Evolutionary conservation across 2,329 filamentous ascomycete genomes (phyloP).

Genomic region (Cadophora sp.): DNA sequence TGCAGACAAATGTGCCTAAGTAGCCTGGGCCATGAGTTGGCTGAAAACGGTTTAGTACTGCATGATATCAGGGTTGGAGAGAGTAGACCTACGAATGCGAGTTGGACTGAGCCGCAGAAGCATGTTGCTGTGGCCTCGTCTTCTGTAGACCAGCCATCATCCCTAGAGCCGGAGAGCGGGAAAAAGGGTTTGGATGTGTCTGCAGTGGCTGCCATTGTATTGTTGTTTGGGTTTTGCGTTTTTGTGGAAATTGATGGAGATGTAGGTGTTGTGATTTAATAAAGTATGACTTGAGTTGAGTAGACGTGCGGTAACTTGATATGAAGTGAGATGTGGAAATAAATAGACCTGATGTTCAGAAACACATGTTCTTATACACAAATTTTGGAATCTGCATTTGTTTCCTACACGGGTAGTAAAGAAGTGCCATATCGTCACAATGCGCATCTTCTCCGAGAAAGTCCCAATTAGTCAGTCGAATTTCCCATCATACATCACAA

Average conservation of each 20-base stretch:
- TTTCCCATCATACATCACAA: not conserved
- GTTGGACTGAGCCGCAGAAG: slow-evolving; percentile 62
- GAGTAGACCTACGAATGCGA: slow-evolving; percentile 55
- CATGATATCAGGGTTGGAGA: not conserved
- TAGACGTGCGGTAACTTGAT: not conserved
- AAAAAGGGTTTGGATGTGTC: slow-evolving; percentile 46
- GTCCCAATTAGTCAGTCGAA: not conserved
- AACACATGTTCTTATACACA: not conserved
- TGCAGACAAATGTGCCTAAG: slow-evolving; percentile 60
- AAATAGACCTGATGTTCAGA: not conserved
- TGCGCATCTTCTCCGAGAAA: not conserved
- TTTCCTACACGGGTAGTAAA: not conserved
- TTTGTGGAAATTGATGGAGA: no score
- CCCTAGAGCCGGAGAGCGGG: slow-evolving; percentile 47
- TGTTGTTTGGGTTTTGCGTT: not conserved
- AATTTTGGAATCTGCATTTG: not conserved
- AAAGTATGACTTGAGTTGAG: not conserved
- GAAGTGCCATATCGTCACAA: not conserved
- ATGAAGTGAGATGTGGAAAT: not conserved
- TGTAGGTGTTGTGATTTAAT: no score
- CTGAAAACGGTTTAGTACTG: slow-evolving; percentile 39
- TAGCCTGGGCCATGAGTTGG: slow-evolving; percentile 54
- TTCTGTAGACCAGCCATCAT: slow-evolving; percentile 53
- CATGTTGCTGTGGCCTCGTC: slow-evolving; percentile 62
- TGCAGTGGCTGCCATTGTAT: slow-evolving; percentile 14